phyloP scores from a whole-genome alignment of 73 alveolate genomes.

The Tetrahymena malaccensis region DNA sequence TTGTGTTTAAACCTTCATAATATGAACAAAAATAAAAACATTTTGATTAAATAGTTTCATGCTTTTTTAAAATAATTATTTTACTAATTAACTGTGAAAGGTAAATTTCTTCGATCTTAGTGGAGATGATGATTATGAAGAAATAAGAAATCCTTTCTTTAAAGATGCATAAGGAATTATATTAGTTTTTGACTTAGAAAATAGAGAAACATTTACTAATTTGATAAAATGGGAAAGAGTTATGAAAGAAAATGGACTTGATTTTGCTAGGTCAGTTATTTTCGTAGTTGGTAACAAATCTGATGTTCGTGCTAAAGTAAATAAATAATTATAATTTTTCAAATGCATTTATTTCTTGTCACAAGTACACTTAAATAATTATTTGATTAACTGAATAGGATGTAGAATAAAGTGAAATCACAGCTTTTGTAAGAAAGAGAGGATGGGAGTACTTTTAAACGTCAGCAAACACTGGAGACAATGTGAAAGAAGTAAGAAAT shows the following conservation, averaged over 20 bases:
- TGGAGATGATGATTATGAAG: conserved; percentile 90
- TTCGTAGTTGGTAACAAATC: conserved; percentile 37
- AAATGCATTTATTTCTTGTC: too few species aligned
- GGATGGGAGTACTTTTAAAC: conserved; percentile 11
- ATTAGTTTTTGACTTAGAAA: conserved; percentile 34
- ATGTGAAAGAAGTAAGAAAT: conserved; percentile 17
- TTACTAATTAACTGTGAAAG: neutral
- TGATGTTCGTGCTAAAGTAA: neutral
- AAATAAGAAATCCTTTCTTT: conserved; percentile 36
- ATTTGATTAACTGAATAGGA: neutral
- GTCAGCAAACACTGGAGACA: conserved; percentile 17
- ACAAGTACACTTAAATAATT: too few species aligned
- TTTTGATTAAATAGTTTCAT: neutral
- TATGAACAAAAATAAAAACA: neutral
- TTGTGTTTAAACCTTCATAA: too few species aligned
- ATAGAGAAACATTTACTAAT: conserved; percentile 13
- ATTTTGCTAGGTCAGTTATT: neutral
- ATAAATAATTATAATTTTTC: neutral
- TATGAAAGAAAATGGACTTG: conserved; percentile 36
- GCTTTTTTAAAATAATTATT: too few species aligned
- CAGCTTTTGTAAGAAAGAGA: conserved; percentile 15
- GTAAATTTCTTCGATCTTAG: conserved; percentile 91
- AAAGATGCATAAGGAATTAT: conserved; percentile 32
- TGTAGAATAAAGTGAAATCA: conserved; percentile 14
- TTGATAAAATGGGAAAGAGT: conserved; percentile 37